Percentiles rank a stretch among this genome's conserved stretches.
These are phyloP conservation scores for Saccharum spontaneum DNA, from an alignment of 176 grass and related monocot genomes.

Conservation along the genomic window DNA sequence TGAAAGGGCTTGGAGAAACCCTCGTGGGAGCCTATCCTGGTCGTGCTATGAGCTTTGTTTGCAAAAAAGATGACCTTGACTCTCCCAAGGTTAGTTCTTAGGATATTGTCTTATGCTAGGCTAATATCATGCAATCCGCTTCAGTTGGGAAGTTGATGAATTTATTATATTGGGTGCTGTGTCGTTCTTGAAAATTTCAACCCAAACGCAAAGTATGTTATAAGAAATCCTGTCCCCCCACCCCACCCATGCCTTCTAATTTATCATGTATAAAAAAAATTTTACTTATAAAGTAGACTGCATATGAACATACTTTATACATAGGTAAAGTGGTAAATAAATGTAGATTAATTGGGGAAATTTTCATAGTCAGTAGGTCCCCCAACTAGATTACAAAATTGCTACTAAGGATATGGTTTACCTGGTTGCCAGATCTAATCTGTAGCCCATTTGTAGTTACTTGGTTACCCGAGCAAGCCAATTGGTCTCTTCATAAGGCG, in stretches of 20 bases:
- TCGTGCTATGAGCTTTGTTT: conserved; percentile 89
- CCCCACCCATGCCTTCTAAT: no score
- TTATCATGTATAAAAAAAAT: background rate
- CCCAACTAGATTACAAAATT: background rate
- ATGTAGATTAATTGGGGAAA: background rate
- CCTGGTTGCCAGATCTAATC: conserved; percentile 8
- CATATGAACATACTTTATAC: background rate
- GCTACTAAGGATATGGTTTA: background rate
- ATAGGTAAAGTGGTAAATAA: background rate
- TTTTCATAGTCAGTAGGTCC: background rate
- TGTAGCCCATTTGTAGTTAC: conserved; percentile 48
- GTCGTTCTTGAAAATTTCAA: no score
- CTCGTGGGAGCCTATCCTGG: conserved; percentile 91
- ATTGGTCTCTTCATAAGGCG: conserved; percentile 91
- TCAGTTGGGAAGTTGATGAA: background rate
- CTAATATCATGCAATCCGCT: background rate
- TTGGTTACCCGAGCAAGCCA: conserved; percentile 95
- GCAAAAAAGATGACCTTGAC: conserved; percentile 76
- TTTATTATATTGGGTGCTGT: background rate
- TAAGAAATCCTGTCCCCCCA: no score
- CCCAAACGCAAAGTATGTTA: no score
- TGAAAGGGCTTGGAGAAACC: conserved; percentile 94
- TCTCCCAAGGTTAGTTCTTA: conserved; percentile 66
- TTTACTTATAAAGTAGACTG: background rate
- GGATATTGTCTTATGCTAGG: conserved; percentile 7